Percentiles rank a stretch among this genome's conserved stretches.
These are phyloP conservation scores for Endoconidiophora polonica DNA, from an alignment of 2,329 filamentous ascomycete genomes.

Conservation along the genomic window DNA sequence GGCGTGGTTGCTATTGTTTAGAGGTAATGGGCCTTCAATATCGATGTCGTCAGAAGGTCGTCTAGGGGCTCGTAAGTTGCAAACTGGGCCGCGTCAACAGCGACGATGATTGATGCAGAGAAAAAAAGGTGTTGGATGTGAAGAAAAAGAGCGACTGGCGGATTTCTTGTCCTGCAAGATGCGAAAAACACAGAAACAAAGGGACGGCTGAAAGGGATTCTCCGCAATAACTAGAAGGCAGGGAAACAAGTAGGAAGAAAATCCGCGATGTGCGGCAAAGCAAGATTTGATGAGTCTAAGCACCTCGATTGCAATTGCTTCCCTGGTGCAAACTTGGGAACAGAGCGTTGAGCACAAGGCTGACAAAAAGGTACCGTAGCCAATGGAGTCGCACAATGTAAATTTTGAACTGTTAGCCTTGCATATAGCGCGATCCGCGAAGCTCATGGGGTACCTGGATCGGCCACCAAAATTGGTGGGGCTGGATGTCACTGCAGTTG, in stretches of 20 bases:
- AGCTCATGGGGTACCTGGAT: conserved; percentile 1
- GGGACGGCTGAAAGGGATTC: too few relatives aligned
- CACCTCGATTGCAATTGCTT: neutral
- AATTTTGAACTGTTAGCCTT: conserved; percentile 9
- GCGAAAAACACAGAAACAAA: neutral
- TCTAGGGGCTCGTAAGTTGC: neutral
- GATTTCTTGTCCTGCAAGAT: neutral
- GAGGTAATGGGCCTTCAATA: neutral
- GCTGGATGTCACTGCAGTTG: neutral
- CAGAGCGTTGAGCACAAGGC: conserved; percentile 2
- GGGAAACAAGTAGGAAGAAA: neutral
- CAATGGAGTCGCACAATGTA: conserved; percentile 1
- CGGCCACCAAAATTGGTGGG: conserved; percentile 6
- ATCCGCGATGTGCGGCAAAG: neutral
- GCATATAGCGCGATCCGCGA: conserved; percentile 4
- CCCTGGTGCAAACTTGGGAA: neutral
- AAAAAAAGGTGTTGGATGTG: neutral
- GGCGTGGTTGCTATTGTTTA: neutral
- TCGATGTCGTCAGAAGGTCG: neutral
- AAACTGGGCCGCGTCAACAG: neutral
- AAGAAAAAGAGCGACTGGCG: neutral
- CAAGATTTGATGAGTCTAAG: neutral
- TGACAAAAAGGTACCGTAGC: conserved; percentile 7
- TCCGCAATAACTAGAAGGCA: neutral
- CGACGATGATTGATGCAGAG: too few relatives aligned